Conservation (phyloP, 1,139 yeast genomes). For the Debaryomycetaceae sp. region DNA sequence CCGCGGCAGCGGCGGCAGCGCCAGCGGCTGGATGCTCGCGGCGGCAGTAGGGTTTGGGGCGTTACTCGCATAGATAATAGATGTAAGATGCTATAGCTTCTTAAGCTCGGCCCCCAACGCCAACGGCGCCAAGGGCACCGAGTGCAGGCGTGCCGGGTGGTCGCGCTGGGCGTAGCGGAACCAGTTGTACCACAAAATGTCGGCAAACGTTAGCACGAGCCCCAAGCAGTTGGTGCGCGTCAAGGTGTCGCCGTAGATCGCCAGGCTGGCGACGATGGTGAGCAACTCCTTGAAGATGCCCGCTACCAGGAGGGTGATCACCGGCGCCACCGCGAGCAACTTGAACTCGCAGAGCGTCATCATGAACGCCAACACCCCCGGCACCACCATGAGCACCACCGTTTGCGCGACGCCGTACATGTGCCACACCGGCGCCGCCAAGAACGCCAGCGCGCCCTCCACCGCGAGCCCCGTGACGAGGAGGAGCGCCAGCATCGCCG, state of each 20-base stretch:
- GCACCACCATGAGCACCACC: conserved; percentile 57
- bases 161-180: conserved; percentile 46
- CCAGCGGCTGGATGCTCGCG: background rate
- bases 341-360: conserved; percentile 90
- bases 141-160: too few relatives aligned
- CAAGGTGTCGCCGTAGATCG: conserved; percentile 72
- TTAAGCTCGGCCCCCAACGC: too few relatives aligned
- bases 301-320: conserved; percentile 80
- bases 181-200: conserved; percentile 78
- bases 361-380: conserved; percentile 83
- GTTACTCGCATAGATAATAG: too few relatives aligned
- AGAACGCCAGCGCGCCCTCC: conserved; percentile 62
- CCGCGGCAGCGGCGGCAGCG: conserved; percentile 2
- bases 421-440: conserved; percentile 58
- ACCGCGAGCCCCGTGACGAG: conserved; percentile 55
- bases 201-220: conserved; percentile 65
- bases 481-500: conserved; percentile 69
- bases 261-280: conserved; percentile 67
- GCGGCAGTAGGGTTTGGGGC: background rate
- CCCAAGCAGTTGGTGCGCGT: conserved; percentile 72
- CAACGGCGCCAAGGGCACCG: too few relatives aligned
- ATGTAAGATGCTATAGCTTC: too few relatives aligned
- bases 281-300: conserved; percentile 90
- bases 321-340: conserved; percentile 75
- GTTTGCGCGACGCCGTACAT: conserved; percentile 53